Evolutionary conservation across 805 yeast genomes (phyloP).

Genomic region (Yarrowia sp.): DNA sequence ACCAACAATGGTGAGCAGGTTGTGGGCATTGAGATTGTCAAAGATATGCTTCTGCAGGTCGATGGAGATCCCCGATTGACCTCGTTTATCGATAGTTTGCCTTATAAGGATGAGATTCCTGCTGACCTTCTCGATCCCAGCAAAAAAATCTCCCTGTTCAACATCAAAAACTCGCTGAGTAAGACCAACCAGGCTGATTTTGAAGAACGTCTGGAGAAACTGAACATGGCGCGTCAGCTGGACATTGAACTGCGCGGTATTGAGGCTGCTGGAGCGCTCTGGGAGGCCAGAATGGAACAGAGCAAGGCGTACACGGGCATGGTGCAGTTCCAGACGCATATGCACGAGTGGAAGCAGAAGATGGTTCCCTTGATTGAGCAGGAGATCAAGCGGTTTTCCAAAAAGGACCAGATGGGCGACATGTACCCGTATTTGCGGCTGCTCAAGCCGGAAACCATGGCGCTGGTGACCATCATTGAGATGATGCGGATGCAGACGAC

Average conservation of each 20-base stretch:
- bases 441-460: constrained; percentile 79
- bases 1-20: constrained; percentile 25
- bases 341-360: constrained; percentile 84
- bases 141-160: constrained; percentile 67
- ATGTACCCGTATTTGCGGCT: constrained; percentile 66
- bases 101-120: constrained; percentile 15
- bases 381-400: constrained; percentile 63
- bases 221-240: constrained; percentile 78
- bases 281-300: constrained; percentile 80
- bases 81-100: neutral
- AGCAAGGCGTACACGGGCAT: constrained; percentile 27
- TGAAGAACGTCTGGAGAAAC: constrained; percentile 68
- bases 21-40: constrained; percentile 17
- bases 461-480: constrained; percentile 85
- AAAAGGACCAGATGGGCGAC: constrained; percentile 44
- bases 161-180: constrained; percentile 62
- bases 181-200: constrained; percentile 59
- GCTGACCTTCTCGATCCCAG: constrained; percentile 42
- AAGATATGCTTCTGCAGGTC: constrained; percentile 29
- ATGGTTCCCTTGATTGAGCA: constrained; percentile 73
- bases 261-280: constrained; percentile 84
- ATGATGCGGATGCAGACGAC: constrained; percentile 74
- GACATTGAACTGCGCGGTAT: constrained; percentile 78
- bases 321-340: constrained; percentile 47
- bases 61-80: constrained; percentile 22